Base-by-base conservation (phyloP, 2,329 filamentous ascomycete species). In the Amauroascus verrucosus region DNA sequence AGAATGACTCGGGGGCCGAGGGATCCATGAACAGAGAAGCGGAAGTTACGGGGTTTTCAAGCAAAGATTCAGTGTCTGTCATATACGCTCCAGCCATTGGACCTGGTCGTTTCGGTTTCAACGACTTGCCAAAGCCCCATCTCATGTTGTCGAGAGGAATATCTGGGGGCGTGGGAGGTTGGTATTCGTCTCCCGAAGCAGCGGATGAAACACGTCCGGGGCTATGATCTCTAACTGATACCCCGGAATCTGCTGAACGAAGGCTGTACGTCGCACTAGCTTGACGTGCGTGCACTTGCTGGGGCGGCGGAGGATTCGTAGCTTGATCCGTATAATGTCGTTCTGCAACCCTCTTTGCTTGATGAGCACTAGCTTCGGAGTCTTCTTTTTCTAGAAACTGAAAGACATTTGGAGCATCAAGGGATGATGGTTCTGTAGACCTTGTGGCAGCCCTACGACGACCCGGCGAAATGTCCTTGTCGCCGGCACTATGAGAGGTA, bases 331-430 rank as follows among this genome's bases (percentile, higher is more conserved):
- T 18, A n/a, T 46, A 38, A 6, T n/a, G 28, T 14, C 54, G 48
- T 30, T 35, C 32, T 41, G 51, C 50, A 14, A 44, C 35, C 14
- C 49, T 50, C 26, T 33, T n/a, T 18, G 50, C 45, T 22, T 48
- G n/a, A n/a, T n/a, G n/a, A 6, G 9, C 38, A 32, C 18, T 30
- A 14, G 38, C 38, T 14, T 54, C 51, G 24, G 54, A 49, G 16
- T 56, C 52, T 8, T 57, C 48, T 2, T 65, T 58, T 18, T 70
- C 67, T 6, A 72, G 60, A 44, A 67, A 72, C 43, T 71, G 64
- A 57, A 72, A 72, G 7, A 72, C 69, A 59, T 71, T 65, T 3
- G 68, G 67, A 13, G 59, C 47, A 24, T 55, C 49, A 22, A 24
- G 16, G 20, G 37, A 20, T 45, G 32, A 16, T 2, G 48, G 40